Base-by-base conservation (phyloP, 495 filamentous ascomycete species). In the Oidiodendron maius region DNA sequence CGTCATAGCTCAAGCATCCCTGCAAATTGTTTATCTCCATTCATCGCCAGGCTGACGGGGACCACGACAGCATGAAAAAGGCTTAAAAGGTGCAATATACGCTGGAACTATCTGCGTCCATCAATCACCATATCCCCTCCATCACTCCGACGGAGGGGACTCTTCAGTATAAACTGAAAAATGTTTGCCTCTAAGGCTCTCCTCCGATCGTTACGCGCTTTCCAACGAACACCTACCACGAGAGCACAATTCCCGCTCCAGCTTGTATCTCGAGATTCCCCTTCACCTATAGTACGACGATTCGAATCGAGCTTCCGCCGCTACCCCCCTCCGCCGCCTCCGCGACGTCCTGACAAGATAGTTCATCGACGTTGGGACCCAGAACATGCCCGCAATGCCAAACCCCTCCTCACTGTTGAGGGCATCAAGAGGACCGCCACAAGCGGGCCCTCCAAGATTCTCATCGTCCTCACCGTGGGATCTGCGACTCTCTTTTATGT, bases 401-500 rank as follows among this genome's bases (percentile, higher is more conserved):
- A 60, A 20, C 71, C 71, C 1, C 63, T 77, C 13, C n/a, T 71
- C 49, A 64, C 64, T 1, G 28, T 51, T 34, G 45, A 57, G 22
- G 45, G 56, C 10, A 9, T 69, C 11, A 34, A 44, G 28, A 52
- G 40, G 12, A 40, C 60, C 22, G 35, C 53, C 16, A 56, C 56
- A 39, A 61, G 60, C 21, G 64, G 60, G 16, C 56, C 48, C 16
- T 60, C 68, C 17, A 50, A 54, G 10, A 35, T 76, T 8, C 28
- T 62, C 12, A 16, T 60, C 1, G 13, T 70, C 15, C 49, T 64
- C n/a, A 56, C 68, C 12, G 56, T 62, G 11, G 53, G 57, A 4
- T 47, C 63, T 1, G 54, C 67, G 1, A 15, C 17, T 0, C 55
- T 63, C 21, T 80, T 91, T 60, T 91, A 91, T 64, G 64, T 85